Percentiles rank a stretch among this genome's conserved stretches.
Evolutionary conservation across 2,329 filamentous ascomycete species (phyloP).

Genomic region (Penicillium sp.): DNA sequence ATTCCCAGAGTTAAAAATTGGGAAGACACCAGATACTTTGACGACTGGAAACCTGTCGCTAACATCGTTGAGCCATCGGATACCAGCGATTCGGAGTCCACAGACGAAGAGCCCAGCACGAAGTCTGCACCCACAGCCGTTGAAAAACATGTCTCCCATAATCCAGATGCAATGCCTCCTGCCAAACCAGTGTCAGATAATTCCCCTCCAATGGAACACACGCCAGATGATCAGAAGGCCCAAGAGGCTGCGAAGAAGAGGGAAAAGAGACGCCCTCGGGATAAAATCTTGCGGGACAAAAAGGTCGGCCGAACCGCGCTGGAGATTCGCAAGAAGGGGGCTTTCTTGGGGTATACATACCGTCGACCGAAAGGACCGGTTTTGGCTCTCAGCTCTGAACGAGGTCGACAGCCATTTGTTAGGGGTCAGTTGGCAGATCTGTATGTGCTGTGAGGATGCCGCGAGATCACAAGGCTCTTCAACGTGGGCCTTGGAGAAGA

Average conservation of each 20-base stretch:
- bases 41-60: constrained; percentile 68
- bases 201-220: no score
- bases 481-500: not conserved
- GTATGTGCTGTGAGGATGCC: constrained; percentile 21
- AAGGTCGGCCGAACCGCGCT: constrained; percentile 65
- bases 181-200: constrained; percentile 1
- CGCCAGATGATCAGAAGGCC: no score
- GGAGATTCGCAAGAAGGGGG: constrained; percentile 73
- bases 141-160: no score
- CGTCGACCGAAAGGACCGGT: constrained; percentile 46
- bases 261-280: constrained; percentile 76
- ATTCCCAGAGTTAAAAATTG: constrained; percentile 66
- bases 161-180: no score
- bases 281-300: constrained; percentile 76
- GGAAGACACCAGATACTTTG: constrained; percentile 85
- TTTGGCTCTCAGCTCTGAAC: constrained; percentile 34
- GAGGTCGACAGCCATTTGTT: constrained; percentile 28
- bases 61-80: constrained; percentile 44
- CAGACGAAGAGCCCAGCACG: constrained; percentile 3
- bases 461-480: no score
- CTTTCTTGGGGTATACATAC: constrained; percentile 90
- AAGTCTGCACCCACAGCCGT: not conserved
- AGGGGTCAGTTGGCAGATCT: constrained; percentile 27
- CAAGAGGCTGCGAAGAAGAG: constrained; percentile 46
- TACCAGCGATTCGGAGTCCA: constrained; percentile 15